Conservation (phyloP, 208 protist species). For the Leishmania lainsoni region DNA sequence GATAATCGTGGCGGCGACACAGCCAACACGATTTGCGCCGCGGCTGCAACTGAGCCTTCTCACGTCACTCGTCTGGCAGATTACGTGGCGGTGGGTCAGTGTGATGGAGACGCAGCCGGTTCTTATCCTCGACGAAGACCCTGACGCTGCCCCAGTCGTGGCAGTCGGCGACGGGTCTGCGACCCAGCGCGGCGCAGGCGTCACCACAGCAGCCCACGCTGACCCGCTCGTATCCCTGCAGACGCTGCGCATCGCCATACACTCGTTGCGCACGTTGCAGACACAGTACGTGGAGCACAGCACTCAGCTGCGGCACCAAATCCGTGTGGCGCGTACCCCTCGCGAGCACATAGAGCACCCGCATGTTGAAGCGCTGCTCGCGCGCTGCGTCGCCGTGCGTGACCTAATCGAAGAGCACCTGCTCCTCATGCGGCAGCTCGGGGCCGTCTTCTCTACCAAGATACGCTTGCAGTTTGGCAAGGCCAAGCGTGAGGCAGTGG, state of each 20-base stretch:
- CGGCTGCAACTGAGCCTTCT: conserved; percentile 55
- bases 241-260: conserved; percentile 35
- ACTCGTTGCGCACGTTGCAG: conserved; percentile 48
- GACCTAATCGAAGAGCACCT: conserved; percentile 58
- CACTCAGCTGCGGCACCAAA: conserved; percentile 34
- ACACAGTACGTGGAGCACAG: conserved; percentile 41
- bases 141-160: conserved; percentile 15
- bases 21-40: conserved; percentile 50
- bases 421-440: conserved; percentile 51
- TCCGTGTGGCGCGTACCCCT: conserved; percentile 27
- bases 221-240: conserved; percentile 30
- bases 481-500: conserved; percentile 6
- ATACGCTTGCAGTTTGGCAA: conserved; percentile 16
- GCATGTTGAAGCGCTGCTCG: conserved; percentile 46
- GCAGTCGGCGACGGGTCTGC: neutral
- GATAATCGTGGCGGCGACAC: conserved; percentile 46
- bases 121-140: conserved; percentile 37
- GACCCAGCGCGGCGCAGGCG: neutral
- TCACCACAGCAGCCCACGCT: neutral
- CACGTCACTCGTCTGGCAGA: conserved; percentile 47
- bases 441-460: conserved; percentile 43
- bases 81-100: conserved; percentile 49
- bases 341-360: conserved; percentile 34
- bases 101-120: conserved; percentile 45
- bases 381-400: conserved; percentile 44